Base-by-base conservation (phyloP, 2,329 filamentous ascomycete genomes). In the Cercospora sp. region DNA sequence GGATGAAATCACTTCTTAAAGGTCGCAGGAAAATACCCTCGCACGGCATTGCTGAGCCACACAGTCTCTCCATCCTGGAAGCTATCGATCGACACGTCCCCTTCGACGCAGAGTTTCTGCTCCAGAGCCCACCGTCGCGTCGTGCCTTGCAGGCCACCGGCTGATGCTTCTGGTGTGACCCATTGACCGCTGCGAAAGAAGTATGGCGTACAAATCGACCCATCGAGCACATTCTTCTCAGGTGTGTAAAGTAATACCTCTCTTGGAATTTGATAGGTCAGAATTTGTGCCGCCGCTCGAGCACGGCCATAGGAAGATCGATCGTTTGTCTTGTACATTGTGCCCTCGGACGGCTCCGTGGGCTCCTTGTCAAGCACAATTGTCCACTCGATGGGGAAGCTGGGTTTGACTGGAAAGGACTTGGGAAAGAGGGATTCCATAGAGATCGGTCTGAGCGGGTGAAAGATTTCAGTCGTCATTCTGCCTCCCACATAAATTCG, bases 31-130 rank as follows among this genome's bases (percentile, higher is more conserved):
- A 76, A 79, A 71, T 97, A 97, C 0, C 94, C 94, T 71, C 91
- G 86, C 1, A 94, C 90, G 0, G 91, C 93, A 79, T 94, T 97
- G 79, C 93, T 97, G 63, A 97, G 81, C 91, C 93, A 97, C 70
- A 94, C 91, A 63, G 89, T 85, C 78, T 97, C 94, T 0, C 90
- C 91, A 71, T 92, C 84, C 3, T 83, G 77, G 12, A 97, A 78
- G 6, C 88, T 88, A 12, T 84, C 81, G 2, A 82, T 82, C n/a
- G 78, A 79, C 16, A 97, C 82, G 3, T 82, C 79, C 70, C 88
- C 86, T 76, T 96, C 91, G 32, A 85, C 82, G 63, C 87, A 93
- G 55, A 95, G 81, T 0, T 85, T 85, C 65, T 83, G 86, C 68
- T 90, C 86, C 51, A 98, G 78, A n/a, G 92, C 91, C 90, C 93